These are phyloP conservation scores for Dispira parvispora DNA, from an alignment of 192 early-diverging fungal genomes.

Conservation along the genomic window DNA sequence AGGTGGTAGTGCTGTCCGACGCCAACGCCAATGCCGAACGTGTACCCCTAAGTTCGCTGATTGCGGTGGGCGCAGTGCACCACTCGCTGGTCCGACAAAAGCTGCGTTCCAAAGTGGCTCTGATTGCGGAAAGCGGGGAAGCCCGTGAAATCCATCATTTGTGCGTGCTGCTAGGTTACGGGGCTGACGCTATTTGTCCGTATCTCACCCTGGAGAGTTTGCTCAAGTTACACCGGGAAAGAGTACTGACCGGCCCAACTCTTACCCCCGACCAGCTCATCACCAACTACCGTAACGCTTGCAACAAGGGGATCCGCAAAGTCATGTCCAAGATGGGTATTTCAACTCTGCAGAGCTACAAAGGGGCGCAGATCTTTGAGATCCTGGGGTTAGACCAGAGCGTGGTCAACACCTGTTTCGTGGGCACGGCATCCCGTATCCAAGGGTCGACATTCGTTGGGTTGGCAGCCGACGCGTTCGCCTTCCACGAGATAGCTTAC, in stretches of 20 bases:
- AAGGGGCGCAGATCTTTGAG: slow-evolving; percentile 98
- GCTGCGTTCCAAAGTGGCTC: slow-evolving; percentile 72
- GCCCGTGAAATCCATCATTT: slow-evolving; percentile 92
- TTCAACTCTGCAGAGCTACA: slow-evolving; percentile 91
- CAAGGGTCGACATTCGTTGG: slow-evolving; percentile 67
- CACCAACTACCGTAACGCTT: slow-evolving; percentile 69
- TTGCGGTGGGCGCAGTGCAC: slow-evolving; percentile 83
- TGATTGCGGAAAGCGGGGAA: slow-evolving; percentile 83
- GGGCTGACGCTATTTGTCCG: slow-evolving; percentile 88
- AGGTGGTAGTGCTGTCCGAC: slow-evolving; percentile 77
- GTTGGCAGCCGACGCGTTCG: slow-evolving; percentile 75
- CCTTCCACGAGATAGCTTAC: slow-evolving; percentile 72
- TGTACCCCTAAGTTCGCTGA: slow-evolving; percentile 69
- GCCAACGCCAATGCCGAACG: slow-evolving; percentile 37
- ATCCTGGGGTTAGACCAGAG: slow-evolving; percentile 77
- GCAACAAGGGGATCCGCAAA: slow-evolving; percentile 90
- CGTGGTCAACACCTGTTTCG: slow-evolving; percentile 83
- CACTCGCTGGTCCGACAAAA: slow-evolving; percentile 81
- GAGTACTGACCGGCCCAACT: slow-evolving; percentile 33
- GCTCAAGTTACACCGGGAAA: slow-evolving; percentile 76
- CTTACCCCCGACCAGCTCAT: slow-evolving; percentile 45
- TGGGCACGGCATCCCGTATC: slow-evolving; percentile 89
- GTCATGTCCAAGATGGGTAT: slow-evolving; percentile 99
- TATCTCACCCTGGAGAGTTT: slow-evolving; percentile 84
- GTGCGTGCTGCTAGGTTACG: slow-evolving; percentile 88